These are phyloP conservation scores for Epichloe brachyelytri DNA, from an alignment of 2,329 filamentous ascomycete genomes.

Conservation along the genomic window DNA sequence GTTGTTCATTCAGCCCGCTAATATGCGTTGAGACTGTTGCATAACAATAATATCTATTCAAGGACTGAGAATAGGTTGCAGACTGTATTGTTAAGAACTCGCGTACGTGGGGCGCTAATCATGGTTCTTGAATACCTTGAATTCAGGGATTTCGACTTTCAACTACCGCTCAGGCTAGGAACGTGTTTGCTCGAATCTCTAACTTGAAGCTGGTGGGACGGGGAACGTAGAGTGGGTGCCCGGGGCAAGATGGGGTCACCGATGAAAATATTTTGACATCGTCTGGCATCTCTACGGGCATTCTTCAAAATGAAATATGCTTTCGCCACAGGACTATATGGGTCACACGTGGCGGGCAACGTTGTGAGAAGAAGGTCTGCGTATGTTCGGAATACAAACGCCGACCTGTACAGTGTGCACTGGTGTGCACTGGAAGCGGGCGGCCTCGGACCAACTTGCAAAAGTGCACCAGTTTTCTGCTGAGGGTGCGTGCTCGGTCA, in stretches of 20 bases:
- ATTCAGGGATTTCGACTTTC: too few relatives aligned
- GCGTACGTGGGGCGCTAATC: too few relatives aligned
- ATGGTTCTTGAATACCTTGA: too few relatives aligned
- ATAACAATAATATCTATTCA: too few relatives aligned
- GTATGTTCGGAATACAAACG: conserved; percentile 41
- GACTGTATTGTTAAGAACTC: too few relatives aligned
- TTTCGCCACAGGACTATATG: conserved; percentile 27
- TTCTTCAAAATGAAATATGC: conserved; percentile 24
- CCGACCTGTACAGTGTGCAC: conserved; percentile 10
- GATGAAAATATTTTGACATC: conserved; percentile 51
- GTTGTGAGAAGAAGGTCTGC: conserved; percentile 38
- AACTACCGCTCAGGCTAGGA: too few relatives aligned
- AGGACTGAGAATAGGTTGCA: too few relatives aligned
- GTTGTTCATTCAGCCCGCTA: fast-evolving
- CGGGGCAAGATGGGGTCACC: conserved; percentile 45
- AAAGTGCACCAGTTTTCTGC: neutral
- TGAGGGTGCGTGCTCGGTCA: neutral
- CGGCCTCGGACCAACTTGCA: neutral
- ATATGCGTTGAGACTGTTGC: fast-evolving
- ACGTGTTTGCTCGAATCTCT: too few relatives aligned
- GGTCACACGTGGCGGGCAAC: conserved; percentile 32
- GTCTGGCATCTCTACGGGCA: conserved; percentile 39
- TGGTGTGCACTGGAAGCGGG: neutral
- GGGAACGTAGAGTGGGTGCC: conserved; percentile 38
- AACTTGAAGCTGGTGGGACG: too few relatives aligned